phyloP scores from a whole-genome alignment of 306 rosid species.

The Medicago arabica region DNA sequence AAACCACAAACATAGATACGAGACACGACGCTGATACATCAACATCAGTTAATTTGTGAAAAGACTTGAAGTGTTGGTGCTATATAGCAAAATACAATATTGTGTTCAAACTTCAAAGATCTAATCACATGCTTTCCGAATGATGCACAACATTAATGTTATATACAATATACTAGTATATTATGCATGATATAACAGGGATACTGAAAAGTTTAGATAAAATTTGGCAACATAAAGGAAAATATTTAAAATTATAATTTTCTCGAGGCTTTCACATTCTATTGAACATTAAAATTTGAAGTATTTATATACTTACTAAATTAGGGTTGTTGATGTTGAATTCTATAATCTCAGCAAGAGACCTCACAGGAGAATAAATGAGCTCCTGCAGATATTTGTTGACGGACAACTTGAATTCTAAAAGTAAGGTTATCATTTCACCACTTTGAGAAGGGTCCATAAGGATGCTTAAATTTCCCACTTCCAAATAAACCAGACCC shows the following conservation, averaged over 20 bases:
- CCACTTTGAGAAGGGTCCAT: constrained; percentile 47
- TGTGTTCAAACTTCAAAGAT: neutral
- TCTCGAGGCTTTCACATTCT: too few species aligned
- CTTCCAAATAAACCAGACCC: constrained; percentile 46
- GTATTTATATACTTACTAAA: constrained; percentile 43
- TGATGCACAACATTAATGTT: neutral
- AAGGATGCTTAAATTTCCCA: constrained; percentile 48
- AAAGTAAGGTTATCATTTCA: constrained; percentile 34
- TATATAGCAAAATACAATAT: neutral
- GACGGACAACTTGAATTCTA: constrained; percentile 63
- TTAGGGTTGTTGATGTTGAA: constrained; percentile 58
- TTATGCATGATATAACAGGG: neutral
- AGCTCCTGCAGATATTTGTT: constrained; percentile 56
- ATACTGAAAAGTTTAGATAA: neutral
- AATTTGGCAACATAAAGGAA: neutral
- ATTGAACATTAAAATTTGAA: neutral
- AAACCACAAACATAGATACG: too few species aligned
- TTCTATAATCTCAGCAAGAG: constrained; percentile 59
- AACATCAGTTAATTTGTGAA: neutral
- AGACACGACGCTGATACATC: too few species aligned
- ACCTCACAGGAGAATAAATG: constrained; percentile 54
- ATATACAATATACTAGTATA: neutral
- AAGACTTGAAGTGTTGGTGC: neutral
- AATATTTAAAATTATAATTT: neutral
- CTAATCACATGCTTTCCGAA: neutral